Conservation (phyloP, 2,329 filamentous ascomycete species). For the Didymosphaeria variabile region DNA sequence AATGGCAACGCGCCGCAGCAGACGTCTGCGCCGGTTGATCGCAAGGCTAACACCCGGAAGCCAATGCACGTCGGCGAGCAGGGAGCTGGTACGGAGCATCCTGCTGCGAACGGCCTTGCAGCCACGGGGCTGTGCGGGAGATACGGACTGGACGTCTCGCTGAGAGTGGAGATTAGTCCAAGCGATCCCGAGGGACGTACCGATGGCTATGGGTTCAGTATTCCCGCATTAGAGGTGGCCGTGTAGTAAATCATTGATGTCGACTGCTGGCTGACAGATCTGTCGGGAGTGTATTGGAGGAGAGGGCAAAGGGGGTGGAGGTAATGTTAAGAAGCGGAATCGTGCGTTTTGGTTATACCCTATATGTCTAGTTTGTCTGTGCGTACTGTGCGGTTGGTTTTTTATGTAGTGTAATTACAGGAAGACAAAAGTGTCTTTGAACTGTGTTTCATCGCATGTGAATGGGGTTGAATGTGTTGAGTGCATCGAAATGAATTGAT, state of each 20-base stretch:
- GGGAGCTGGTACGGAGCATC: slow-evolving; percentile 80
- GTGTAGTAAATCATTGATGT: background rate
- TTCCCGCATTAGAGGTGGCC: slow-evolving; percentile 53
- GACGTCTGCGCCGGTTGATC: slow-evolving; percentile 32
- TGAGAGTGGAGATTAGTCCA: slow-evolving; percentile 59
- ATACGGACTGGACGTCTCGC: slow-evolving; percentile 57
- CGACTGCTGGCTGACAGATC: no score
- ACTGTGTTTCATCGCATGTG: background rate
- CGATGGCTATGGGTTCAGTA: slow-evolving; percentile 60
- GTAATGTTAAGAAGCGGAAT: background rate
- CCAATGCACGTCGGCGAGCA: slow-evolving; percentile 79
- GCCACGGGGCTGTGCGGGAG: slow-evolving; percentile 55
- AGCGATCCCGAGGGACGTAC: slow-evolving; percentile 56
- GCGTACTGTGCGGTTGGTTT: background rate
- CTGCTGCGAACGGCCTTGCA: slow-evolving; percentile 65
- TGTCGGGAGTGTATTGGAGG: background rate
- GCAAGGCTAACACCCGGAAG: slow-evolving; percentile 68
- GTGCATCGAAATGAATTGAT: no score
- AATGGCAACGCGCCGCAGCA: slow-evolving; percentile 41
- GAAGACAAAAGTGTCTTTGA: background rate
- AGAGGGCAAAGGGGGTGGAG: no score
- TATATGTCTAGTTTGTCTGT: background rate
- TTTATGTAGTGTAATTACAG: slow-evolving; percentile 1
- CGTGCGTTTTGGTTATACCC: slow-evolving; percentile 1
- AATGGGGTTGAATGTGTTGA: background rate